Conservation (phyloP, 257 asterid genomes). For the Capsicum rhomboideum region DNA sequence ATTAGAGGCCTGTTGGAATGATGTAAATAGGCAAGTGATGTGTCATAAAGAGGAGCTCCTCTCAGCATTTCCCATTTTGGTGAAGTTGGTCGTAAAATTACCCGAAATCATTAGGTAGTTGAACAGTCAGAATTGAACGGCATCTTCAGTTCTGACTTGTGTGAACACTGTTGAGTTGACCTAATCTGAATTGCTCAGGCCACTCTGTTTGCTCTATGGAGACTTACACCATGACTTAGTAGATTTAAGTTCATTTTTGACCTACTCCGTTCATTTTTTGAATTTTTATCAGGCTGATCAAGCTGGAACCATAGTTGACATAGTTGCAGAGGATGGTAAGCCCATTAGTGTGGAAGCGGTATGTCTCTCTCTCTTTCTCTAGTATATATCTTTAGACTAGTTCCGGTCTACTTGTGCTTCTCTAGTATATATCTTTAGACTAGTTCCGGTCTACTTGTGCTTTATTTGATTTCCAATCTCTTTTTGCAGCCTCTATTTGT, state of each 20-base stretch:
- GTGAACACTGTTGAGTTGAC: not conserved
- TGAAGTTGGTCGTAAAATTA: not conserved
- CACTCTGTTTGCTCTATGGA: not conserved
- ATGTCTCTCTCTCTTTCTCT: slow-evolving; percentile 1
- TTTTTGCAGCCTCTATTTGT: slow-evolving; percentile 42
- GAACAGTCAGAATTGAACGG: not conserved
- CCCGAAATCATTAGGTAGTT: not conserved
- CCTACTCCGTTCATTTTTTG: not conserved
- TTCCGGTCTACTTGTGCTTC: not conserved
- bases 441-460: not conserved
- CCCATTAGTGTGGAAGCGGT: slow-evolving; percentile 49
- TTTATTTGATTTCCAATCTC: not conserved
- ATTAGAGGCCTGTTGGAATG: not conserved
- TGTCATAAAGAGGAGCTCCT: not conserved
- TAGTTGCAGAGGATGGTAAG: slow-evolving; percentile 47
- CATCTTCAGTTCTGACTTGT: not conserved
- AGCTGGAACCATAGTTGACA: slow-evolving; percentile 51
- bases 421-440: not conserved
- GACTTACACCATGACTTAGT: not conserved
- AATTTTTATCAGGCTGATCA: slow-evolving; percentile 33
- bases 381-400: not conserved
- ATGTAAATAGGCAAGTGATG: not conserved
- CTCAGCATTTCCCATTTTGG: not conserved
- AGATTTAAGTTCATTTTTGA: not conserved
- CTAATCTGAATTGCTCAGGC: not conserved